Base-by-base conservation (phyloP, 2,329 filamentous ascomycete species). In the Fusarium caatingaense region DNA sequence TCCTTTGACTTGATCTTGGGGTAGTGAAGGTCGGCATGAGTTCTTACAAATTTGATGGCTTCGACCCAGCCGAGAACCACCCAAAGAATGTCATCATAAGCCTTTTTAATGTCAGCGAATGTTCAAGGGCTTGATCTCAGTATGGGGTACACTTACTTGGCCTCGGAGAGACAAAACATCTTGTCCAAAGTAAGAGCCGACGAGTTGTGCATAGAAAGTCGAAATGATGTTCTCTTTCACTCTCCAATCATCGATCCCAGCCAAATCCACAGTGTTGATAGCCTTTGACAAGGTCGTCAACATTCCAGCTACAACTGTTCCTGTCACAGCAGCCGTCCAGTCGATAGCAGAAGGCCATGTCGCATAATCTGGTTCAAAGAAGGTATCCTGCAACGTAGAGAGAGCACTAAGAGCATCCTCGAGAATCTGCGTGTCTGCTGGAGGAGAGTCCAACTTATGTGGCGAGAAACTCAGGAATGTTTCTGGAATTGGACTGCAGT, bases 11-110 rank as follows among this genome's bases (percentile, higher is more conserved):
- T 60, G 40, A 49, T 40, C 15, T 46, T 66, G 12, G 79, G 78
- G 73, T 91, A 92, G 77, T 93, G 89, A 20, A 89, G 77, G 3
- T 83, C 80, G 4, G 87, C 88, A 76, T 97, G 93, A n/a, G 86
- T 81, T 32, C 89, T 82, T 54, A 95, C 88, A 76, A 97, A 94
- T 71, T 92, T 90, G 68, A 94, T 87, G 50, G 88, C 88, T 77
- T 97, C 93, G 55, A 98, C 83, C 94, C 95, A 98, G 67, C 92
- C 93, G 40, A 98, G 85, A 4, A 97, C 93, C 2, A 98, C 93
- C 95, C 95, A 98, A 5, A 97, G 87, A 82, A 97, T 97, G 78
- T 98, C 95, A 76, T 98, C 95, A 77, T 91, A 97, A 0, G 95
- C 95, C 83, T 96, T 4, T 13, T 8, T 5, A n/a, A 12, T 28